Base-by-base conservation (phyloP, 1,139 yeast genomes). In the Candida smagusa region DNA sequence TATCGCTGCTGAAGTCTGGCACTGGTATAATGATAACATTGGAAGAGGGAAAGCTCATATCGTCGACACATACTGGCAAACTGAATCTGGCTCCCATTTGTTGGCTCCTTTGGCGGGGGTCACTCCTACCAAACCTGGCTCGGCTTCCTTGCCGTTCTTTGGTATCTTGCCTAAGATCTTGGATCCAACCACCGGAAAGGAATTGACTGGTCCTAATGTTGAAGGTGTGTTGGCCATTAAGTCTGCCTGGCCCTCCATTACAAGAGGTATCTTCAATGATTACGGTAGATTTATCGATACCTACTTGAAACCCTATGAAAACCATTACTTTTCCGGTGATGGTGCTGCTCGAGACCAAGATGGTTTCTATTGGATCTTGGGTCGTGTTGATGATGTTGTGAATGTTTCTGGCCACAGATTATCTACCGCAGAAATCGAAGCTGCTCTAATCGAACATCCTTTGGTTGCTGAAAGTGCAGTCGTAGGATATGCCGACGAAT, bases 1-100 rank as follows among this genome's bases (percentile, higher is more conserved):
- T 45, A 86, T 86, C 61, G 94, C 95, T 26, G 87, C 90, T 31
- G 96, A 86, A 56, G 89, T 86, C 41, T 86, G 96, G 96, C 88
- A 84, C 56, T 86, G 96, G 96, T 86, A 84, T 61, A 81, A 80
- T 53, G 87, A 84, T 47, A 72, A 80, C 48, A 79, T 86, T 52
- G 96, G 95, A 51, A 74, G 84, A 52, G 78, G 77, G 33, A 74
- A 82, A 58, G 83, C 85, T 36, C 87, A 84, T 53, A 79, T 84
- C 49, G 79, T 81, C 47, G 92, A 84, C 61, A 83, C 92, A 34
- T 83, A 84, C 65, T 84, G 92, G 92, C 89, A 83, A 70, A 84
- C 92, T 6, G 92, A 84, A 59, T 79, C 87, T 11, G 90, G 90
- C 12, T 78, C 87, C 25, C 90, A 83, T 52, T 65, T 83, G 59